Evolutionary conservation across 2,329 filamentous ascomycete species (phyloP).

Genomic region (Sporothrix inflata): DNA sequence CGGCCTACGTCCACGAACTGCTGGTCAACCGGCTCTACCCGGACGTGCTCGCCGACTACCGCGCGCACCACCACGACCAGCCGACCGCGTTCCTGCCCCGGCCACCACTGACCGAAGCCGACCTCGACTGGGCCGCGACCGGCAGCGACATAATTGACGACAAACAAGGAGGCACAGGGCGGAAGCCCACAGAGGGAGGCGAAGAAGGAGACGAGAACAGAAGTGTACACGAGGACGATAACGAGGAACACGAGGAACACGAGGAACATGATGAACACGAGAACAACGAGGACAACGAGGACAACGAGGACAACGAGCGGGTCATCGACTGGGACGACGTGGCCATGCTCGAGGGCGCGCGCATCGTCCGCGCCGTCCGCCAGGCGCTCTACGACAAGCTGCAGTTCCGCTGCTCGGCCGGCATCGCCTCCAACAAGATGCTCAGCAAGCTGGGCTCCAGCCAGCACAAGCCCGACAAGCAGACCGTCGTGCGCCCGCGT

Average conservation of each 20-base stretch:
- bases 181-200: neutral
- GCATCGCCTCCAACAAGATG: slow-evolving; percentile 88
- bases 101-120: slow-evolving; percentile 49
- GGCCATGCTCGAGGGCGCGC: slow-evolving; percentile 80
- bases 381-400: slow-evolving; percentile 68
- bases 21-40: slow-evolving; percentile 73
- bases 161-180: neutral
- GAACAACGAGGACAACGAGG: slow-evolving; percentile 23
- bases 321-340: slow-evolving; percentile 97
- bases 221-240: neutral
- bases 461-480: slow-evolving; percentile 90
- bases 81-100: slow-evolving; percentile 70
- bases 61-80: slow-evolving; percentile 75
- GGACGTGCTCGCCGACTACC: slow-evolving; percentile 59
- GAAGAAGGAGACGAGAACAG: neutral
- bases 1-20: slow-evolving; percentile 76
- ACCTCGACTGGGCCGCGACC: slow-evolving; percentile 32
- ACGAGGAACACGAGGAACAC: neutral
- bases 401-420: slow-evolving; percentile 89
- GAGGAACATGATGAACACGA: slow-evolving; percentile 48
- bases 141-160: slow-evolving; percentile 31
- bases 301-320: slow-evolving; percentile 55
- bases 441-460: slow-evolving; percentile 90
- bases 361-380: slow-evolving; percentile 81
- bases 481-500: slow-evolving; percentile 89